Conservation (phyloP, 1,139 yeast species). For the Kodamaea suecica region DNA sequence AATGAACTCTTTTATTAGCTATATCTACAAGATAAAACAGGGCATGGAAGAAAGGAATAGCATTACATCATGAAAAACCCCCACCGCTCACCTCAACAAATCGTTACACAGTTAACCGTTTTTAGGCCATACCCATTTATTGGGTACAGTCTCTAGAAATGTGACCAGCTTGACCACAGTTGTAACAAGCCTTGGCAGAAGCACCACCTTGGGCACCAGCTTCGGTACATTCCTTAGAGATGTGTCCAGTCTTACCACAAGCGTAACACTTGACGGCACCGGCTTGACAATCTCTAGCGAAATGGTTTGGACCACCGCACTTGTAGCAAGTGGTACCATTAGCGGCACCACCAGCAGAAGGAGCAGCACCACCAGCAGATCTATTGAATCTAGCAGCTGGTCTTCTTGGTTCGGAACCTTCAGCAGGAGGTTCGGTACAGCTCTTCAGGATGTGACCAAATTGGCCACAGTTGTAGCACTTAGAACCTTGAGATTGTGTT, state of each 20-base stretch:
- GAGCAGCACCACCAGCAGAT: constrained; percentile 2
- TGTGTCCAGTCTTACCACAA: constrained; percentile 88
- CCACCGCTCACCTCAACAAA: constrained; percentile 3
- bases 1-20: constrained; percentile 4
- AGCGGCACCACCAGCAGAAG: constrained; percentile 12
- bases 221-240: constrained; percentile 74
- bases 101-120: constrained; percentile 1
- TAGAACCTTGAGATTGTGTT: constrained; percentile 46
- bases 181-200: constrained; percentile 49
- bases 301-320: constrained; percentile 93
- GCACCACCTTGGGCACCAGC: constrained; percentile 30
- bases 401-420: constrained; percentile 18
- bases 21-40: constrained; percentile 4
- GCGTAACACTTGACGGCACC: constrained; percentile 78
- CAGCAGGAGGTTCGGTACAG: constrained; percentile 43
- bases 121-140: constrained; percentile 16
- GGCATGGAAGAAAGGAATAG: constrained; percentile 3
- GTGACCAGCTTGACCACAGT: constrained; percentile 41
- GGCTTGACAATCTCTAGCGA: constrained; percentile 88
- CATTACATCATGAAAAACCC: constrained; percentile 3
- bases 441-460: constrained; percentile 81
- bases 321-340: constrained; percentile 73
- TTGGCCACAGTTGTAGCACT: constrained; percentile 60
- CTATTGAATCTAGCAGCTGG: constrained; percentile 12
- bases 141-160: constrained; percentile 62